Evolutionary conservation across 495 filamentous ascomycete species (phyloP).

Genomic region (Lineolata rhizophorae): DNA sequence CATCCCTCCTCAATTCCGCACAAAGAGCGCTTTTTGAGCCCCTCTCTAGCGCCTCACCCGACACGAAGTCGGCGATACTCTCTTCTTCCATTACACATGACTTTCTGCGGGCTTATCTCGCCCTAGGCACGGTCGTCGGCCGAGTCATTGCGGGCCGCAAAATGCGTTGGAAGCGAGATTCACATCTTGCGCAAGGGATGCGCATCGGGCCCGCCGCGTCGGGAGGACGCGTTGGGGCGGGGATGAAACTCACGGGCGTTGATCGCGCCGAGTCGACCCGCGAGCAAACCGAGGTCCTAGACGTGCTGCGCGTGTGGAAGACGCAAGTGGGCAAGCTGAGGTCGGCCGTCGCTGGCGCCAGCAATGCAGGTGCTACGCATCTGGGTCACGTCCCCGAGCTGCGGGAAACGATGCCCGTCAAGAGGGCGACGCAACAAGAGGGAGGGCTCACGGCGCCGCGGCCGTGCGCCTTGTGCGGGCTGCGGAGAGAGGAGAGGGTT

Average conservation of each 20-base stretch:
- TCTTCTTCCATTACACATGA: slow-evolving; percentile 28
- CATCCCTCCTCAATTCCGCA: slow-evolving; percentile 33
- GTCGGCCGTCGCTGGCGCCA: slow-evolving; percentile 31
- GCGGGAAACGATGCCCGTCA: slow-evolving; percentile 34
- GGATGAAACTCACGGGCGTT: slow-evolving; percentile 76
- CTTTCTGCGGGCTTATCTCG: slow-evolving; percentile 26
- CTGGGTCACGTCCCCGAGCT: slow-evolving; percentile 39
- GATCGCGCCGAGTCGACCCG: slow-evolving; percentile 58
- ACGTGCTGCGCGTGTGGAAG: slow-evolving; percentile 55
- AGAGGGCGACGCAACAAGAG: slow-evolving; percentile 29
- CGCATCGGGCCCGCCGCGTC: slow-evolving; percentile 52
- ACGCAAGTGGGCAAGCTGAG: slow-evolving; percentile 38
- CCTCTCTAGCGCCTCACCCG: slow-evolving; percentile 25
- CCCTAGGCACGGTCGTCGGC: slow-evolving; percentile 36
- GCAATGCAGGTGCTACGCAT: slow-evolving; percentile 7
- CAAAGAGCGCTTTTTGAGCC: slow-evolving; percentile 16
- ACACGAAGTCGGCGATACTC: slow-evolving; percentile 33
- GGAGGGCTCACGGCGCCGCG: slow-evolving; percentile 47
- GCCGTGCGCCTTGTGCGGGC: slow-evolving; percentile 70
- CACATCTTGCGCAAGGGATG: slow-evolving; percentile 68
- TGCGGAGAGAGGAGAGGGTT: slow-evolving; percentile 71
- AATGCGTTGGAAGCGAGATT: slow-evolving; percentile 75
- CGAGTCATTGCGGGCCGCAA: slow-evolving; percentile 72
- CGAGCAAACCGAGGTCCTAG: slow-evolving; percentile 72
- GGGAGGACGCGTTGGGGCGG: slow-evolving; percentile 26